Conservation (phyloP, 176 grass and related monocot species). For the Hsuehochloa calcarea region DNA sequence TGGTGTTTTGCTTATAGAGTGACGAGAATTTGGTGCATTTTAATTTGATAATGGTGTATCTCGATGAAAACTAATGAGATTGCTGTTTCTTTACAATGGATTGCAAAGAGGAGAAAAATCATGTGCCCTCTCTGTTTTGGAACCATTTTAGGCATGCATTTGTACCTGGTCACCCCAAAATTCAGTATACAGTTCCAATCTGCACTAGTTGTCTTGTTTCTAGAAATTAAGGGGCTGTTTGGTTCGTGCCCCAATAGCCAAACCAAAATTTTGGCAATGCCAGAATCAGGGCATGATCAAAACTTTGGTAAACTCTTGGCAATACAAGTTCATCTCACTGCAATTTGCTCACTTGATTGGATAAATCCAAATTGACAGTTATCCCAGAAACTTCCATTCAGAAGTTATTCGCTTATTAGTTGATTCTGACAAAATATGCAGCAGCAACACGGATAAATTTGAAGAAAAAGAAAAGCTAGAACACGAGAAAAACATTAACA, state of each 20-base stretch:
- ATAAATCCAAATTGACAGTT: background rate
- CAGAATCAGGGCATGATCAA: too few species aligned
- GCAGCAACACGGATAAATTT: background rate
- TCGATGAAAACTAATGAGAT: background rate
- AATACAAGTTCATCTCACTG: background rate
- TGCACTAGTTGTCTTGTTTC: background rate
- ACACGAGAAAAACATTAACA: background rate
- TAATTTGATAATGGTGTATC: slow-evolving; percentile 6
- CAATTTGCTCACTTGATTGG: background rate
- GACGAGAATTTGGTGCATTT: slow-evolving; percentile 13
- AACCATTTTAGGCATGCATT: background rate
- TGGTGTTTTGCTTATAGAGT: background rate
- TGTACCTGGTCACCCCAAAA: background rate
- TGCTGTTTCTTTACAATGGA: background rate
- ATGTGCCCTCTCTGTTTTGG: background rate
- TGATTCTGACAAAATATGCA: background rate
- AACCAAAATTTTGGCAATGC: too few species aligned
- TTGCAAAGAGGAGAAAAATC: background rate
- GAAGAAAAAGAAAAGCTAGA: background rate
- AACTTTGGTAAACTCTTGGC: background rate
- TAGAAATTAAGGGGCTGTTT: background rate
- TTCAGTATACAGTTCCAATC: background rate
- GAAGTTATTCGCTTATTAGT: background rate
- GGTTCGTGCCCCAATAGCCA: too few species aligned
- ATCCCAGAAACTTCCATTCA: background rate